Evolutionary conservation across 306 rosid species (phyloP).

Genomic region (Prunus mira): DNA sequence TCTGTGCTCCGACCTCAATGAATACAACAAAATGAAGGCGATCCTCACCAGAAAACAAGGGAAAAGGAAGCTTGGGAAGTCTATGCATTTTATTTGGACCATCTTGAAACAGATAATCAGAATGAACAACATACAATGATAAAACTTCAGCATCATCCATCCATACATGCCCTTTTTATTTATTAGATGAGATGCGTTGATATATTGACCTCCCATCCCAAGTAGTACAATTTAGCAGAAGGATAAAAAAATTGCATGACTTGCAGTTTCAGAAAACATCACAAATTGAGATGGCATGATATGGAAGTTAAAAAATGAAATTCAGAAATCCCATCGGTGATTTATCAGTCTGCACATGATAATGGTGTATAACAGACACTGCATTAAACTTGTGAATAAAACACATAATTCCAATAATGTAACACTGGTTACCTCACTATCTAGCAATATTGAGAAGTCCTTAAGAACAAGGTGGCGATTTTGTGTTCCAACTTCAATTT

Average conservation of each 20-base stretch:
- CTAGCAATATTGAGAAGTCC: conserved; percentile 75
- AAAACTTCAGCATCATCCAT: too few relatives aligned
- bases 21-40: not conserved
- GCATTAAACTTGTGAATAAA: too few relatives aligned
- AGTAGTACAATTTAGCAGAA: not conserved
- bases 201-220: not conserved
- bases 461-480: conserved; percentile 53
- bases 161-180: not conserved
- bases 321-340: not conserved
- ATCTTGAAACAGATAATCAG: not conserved
- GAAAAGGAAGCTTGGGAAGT: not conserved
- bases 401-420: too few relatives aligned
- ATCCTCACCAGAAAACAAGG: not conserved
- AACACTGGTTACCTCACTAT: conserved; percentile 47
- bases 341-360: not conserved
- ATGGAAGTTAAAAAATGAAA: not conserved
- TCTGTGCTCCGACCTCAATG: not conserved
- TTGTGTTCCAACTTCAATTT: conserved; percentile 57
- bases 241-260: not conserved
- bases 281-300: not conserved
- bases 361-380: too few relatives aligned
- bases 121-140: not conserved
- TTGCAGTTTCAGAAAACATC: not conserved
- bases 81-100: not conserved
- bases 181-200: not conserved